A percentile compares a stretch with the other conserved stretches of the same genome.
Conservation (phyloP, 83 land plant species). For the Thuja plicata region DNA sequence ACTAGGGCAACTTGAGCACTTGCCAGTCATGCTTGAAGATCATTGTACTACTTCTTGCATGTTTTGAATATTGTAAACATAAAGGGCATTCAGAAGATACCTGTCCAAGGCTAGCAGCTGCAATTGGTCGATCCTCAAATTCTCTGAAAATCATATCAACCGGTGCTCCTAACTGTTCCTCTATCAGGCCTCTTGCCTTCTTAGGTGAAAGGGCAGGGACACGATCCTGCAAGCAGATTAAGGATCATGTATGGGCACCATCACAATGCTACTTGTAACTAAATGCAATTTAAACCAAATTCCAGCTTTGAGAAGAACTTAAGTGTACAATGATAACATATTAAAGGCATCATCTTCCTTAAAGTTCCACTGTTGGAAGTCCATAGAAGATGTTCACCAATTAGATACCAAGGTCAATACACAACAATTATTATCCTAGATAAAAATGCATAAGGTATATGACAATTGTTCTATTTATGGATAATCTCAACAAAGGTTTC, state of each 20-base stretch:
- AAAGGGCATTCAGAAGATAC: slow-evolving; percentile 30
- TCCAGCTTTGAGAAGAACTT: not conserved
- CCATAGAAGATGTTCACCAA: not conserved
- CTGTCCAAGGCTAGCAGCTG: slow-evolving; percentile 99
- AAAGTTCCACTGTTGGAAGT: not conserved
- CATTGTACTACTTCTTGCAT: not conserved
- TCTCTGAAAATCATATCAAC: slow-evolving; percentile 59
- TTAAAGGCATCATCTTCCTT: not conserved
- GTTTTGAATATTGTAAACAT: not conserved
- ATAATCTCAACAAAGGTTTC: slow-evolving; percentile 10
- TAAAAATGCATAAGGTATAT: not conserved
- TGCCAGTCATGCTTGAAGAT: not conserved
- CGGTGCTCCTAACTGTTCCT: slow-evolving; percentile 76
- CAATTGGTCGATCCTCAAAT: slow-evolving; percentile 92
- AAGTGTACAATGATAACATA: not conserved
- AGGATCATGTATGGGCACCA: not conserved
- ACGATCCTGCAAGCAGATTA: slow-evolving; percentile 61
- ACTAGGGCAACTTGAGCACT: not conserved
- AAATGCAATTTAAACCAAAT: slow-evolving; percentile 3
- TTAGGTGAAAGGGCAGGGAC: slow-evolving; percentile 92
- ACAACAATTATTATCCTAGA: not conserved
- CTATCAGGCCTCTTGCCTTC: slow-evolving; percentile 68
- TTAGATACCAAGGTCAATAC: not conserved
- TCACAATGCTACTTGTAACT: not conserved
- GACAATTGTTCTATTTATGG: not conserved